Conservation (phyloP, 257 asterid species). For the Ajuga chamaepitys region DNA sequence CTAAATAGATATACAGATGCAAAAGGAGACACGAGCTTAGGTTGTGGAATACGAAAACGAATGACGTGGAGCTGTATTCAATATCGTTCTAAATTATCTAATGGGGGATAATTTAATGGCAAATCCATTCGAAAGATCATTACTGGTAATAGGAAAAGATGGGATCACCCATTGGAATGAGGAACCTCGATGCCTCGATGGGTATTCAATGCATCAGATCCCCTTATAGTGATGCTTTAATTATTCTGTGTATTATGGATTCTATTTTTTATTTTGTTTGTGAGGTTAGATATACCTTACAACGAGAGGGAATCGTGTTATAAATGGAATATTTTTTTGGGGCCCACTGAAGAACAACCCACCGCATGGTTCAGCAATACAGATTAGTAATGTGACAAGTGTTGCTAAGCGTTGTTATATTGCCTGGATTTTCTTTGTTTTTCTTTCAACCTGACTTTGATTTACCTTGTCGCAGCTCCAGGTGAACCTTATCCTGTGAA, state of each 20-base stretch:
- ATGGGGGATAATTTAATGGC: not conserved
- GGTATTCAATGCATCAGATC: not conserved
- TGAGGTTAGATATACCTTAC: not conserved
- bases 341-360: not conserved
- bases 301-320: not conserved
- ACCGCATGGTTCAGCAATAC: not conserved
- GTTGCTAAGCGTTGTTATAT: not conserved
- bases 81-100: not conserved
- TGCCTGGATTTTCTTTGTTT: not conserved
- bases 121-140: not conserved
- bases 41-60: not conserved
- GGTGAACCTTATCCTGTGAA: conserved; percentile 62
- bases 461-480: conserved; percentile 54
- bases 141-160: not conserved
- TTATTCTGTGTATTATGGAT: not conserved
- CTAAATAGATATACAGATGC: not conserved
- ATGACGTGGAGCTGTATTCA: conserved; percentile 1
- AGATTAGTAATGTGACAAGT: not conserved
- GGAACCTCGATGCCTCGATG: not conserved
- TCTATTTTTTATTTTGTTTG: not conserved
- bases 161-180: not conserved
- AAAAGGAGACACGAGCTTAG: not conserved
- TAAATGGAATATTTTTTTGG: not conserved
- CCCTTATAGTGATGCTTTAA: not conserved
- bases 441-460: conserved; percentile 1